Conservation (phyloP, 371 early-diverging fungal species). For the Mortierella sp. region DNA sequence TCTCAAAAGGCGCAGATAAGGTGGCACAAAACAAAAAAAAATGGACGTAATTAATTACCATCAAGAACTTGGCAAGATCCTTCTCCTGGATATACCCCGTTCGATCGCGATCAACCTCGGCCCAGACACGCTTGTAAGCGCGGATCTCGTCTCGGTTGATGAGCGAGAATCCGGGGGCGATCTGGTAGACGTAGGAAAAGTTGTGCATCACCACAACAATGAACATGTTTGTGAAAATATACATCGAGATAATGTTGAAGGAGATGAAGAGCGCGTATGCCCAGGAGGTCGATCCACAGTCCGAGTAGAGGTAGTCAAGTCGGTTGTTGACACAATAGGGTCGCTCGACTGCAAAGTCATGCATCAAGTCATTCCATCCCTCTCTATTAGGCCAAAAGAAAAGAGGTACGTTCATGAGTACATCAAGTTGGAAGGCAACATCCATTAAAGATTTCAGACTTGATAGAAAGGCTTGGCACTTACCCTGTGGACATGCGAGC, state of each 20-base stretch:
- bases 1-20: slow-evolving; percentile 16
- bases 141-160: slow-evolving; percentile 79
- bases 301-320: slow-evolving; percentile 68
- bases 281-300: slow-evolving; percentile 76
- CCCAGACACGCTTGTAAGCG: slow-evolving; percentile 73
- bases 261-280: slow-evolving; percentile 74
- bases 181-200: slow-evolving; percentile 79
- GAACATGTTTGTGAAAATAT: slow-evolving; percentile 81
- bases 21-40: slow-evolving; percentile 14
- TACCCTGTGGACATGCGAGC: slow-evolving; percentile 79
- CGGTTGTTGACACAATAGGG: slow-evolving; percentile 72
- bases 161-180: slow-evolving; percentile 69
- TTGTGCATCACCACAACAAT: slow-evolving; percentile 81
- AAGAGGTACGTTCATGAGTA: background rate
- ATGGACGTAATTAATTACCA: slow-evolving; percentile 27
- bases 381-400: slow-evolving; percentile 59
- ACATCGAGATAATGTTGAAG: slow-evolving; percentile 83
- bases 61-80: slow-evolving; percentile 66
- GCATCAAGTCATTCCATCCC: slow-evolving; percentile 82
- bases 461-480: slow-evolving; percentile 8
- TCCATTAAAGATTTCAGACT: no score
- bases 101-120: slow-evolving; percentile 66
- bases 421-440: background rate
- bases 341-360: slow-evolving; percentile 72
- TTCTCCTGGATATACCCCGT: slow-evolving; percentile 67